Evolutionary conservation across 805 yeast genomes (phyloP), one percentile per base, ranked within the genome.

Genomic region (Ogataea polymorpha): DNA sequence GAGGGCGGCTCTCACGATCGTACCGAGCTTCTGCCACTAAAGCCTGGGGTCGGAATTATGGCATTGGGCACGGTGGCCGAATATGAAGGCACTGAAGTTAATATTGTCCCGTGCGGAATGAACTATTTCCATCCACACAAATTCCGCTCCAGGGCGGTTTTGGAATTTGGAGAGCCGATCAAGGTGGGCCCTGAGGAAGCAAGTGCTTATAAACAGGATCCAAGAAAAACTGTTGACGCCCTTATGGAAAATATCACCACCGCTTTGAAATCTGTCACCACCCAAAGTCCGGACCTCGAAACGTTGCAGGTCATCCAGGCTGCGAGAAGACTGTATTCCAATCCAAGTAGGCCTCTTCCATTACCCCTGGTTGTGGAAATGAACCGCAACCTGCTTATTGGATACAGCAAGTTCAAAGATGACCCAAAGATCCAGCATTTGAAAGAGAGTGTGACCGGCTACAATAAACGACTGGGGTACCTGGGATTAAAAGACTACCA

Each of bases 1-100:
- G 99, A 93, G 68, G 99, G 99, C 42, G 99, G 99, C 2, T 89
- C 97, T n/a, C 99, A 91, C 57, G 99, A 91, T 60, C 74, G 98
- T 50, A 80, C 98, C 1, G 91, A 88, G 42, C 65, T 91, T 46
- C 71, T 93, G 37, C 99, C 98, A 0, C 70, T 91, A 50, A 93
- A 93, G 59, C 96, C 98, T 0, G 99, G 99, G 42, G 96, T 93
- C 9, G 97, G 96, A 3, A 85, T 91, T 41, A 93, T 91, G 98
- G 99, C 97, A 0, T 69, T 91, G 23, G 99, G 99, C 4, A 88
- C 98, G 10, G 77, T 86, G 69, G 82, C 80, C 8, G 74, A 80
- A 50, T 56, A 58, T 29, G 85, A 90, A 0, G 76, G 77, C 30
- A 77, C 81, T 28, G 79, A 80, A 41, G 89, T 91, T 3, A 79